Percentiles rank a stretch among this genome's conserved stretches.
phyloP scores from a whole-genome alignment of 2,329 filamentous ascomycete species.

The Sporothrix curviconia region DNA sequence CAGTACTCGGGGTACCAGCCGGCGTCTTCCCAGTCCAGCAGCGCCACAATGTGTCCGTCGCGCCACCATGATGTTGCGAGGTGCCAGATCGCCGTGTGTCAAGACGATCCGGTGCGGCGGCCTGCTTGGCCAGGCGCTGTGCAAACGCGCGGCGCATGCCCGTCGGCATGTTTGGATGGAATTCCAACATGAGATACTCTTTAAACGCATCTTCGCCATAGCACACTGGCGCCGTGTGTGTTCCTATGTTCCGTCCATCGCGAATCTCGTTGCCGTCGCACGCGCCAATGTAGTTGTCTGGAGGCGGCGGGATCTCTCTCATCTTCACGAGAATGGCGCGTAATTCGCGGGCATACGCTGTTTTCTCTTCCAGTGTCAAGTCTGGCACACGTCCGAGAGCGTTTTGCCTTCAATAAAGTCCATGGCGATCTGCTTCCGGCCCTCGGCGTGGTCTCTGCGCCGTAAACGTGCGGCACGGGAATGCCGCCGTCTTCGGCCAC shows the following conservation, averaged over 20 bases:
- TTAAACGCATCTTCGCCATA: slow-evolving; percentile 24
- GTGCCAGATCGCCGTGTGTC: slow-evolving; percentile 44
- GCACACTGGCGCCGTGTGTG: slow-evolving; percentile 21
- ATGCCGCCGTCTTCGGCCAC: slow-evolving; percentile 19
- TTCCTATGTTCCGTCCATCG: slow-evolving; percentile 22
- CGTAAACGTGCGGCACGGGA: slow-evolving; percentile 22
- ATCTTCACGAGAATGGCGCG: slow-evolving; percentile 23
- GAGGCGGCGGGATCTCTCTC: slow-evolving; percentile 22
- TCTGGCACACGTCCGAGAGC: slow-evolving; percentile 24
- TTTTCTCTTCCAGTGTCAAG: slow-evolving; percentile 22
- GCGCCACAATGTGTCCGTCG: slow-evolving; percentile 33
- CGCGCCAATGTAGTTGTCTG: slow-evolving; percentile 20
- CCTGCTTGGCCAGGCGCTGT: slow-evolving; percentile 19
- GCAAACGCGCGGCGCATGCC: slow-evolving; percentile 22
- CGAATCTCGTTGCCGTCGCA: slow-evolving; percentile 25
- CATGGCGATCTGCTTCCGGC: slow-evolving; percentile 23
- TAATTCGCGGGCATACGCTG: slow-evolving; percentile 22
- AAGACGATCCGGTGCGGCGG: slow-evolving; percentile 33
- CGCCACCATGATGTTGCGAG: slow-evolving; percentile 38
- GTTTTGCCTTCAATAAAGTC: slow-evolving; percentile 22
- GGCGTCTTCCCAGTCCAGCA: slow-evolving; percentile 42
- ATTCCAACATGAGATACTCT: slow-evolving; percentile 19
- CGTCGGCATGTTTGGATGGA: slow-evolving; percentile 18
- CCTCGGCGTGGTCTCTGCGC: slow-evolving; percentile 18
- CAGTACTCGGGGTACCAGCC: slow-evolving; percentile 42